These are phyloP conservation scores for Mytilinidion resinicola DNA, from an alignment of 495 filamentous ascomycete genomes.

Conservation along the genomic window DNA sequence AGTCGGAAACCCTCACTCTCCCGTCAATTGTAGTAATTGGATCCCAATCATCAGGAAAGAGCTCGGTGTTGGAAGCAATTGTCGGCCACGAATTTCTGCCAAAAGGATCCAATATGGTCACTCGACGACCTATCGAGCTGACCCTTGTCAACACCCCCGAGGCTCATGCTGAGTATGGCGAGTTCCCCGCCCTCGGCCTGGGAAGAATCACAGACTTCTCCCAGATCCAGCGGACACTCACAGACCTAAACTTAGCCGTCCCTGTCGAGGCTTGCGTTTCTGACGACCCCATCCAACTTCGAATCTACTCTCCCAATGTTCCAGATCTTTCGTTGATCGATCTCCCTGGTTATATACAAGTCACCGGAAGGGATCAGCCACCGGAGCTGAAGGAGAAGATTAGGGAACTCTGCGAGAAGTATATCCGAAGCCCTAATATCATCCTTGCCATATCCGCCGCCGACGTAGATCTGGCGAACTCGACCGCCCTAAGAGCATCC, in stretches of 20 bases:
- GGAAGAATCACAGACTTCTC: constrained; percentile 91
- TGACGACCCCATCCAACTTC: constrained; percentile 93
- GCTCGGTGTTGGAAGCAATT: constrained; percentile 93
- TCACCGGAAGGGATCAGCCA: constrained; percentile 84
- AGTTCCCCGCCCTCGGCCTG: constrained; percentile 88
- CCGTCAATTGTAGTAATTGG: constrained; percentile 98
- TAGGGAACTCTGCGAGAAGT: constrained; percentile 93
- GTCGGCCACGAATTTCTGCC: constrained; percentile 97
- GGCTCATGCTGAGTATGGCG: constrained; percentile 84
- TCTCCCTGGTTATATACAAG: constrained; percentile 94
- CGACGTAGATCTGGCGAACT: constrained; percentile 95
- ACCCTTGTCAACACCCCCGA: constrained; percentile 95
- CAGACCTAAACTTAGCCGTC: constrained; percentile 90
- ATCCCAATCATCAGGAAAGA: constrained; percentile 96
- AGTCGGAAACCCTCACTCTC: constrained; percentile 77
- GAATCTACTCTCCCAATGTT: constrained; percentile 90
- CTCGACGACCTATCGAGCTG: constrained; percentile 89
- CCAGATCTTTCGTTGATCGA: constrained; percentile 96
- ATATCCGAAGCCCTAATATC: constrained; percentile 92
- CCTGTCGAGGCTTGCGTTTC: constrained; percentile 84
- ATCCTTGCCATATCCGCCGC: constrained; percentile 96
- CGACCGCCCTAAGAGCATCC: constrained; percentile 84
- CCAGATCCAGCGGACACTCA: constrained; percentile 85
- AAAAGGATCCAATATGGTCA: constrained; percentile 98
- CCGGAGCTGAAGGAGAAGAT: constrained; percentile 92